phyloP scores from a whole-genome alignment of 1,284 basidiomycete species.

The Papiliotrema flavescens region DNA sequence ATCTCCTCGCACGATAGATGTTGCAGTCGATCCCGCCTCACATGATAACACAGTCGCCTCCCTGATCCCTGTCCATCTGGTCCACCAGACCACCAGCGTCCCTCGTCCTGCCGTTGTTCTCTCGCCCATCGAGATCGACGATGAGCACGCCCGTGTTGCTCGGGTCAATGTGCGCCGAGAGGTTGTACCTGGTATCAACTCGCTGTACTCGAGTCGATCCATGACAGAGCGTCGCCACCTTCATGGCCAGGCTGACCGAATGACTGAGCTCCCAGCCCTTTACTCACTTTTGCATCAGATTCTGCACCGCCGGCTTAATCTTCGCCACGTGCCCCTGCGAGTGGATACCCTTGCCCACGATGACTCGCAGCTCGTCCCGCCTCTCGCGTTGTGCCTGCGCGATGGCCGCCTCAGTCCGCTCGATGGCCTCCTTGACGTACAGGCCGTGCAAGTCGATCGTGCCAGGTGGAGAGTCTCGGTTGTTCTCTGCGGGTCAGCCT shows the following conservation, averaged over 20 bases:
- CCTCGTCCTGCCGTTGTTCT: slow-evolving; percentile 50
- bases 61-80: slow-evolving; percentile 56
- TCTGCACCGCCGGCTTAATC: slow-evolving; percentile 88
- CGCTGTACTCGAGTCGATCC: too few relatives aligned
- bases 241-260: too few relatives aligned
- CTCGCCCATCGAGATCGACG: slow-evolving; percentile 63
- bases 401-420: slow-evolving; percentile 65
- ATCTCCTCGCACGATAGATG: too few relatives aligned
- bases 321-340: slow-evolving; percentile 75
- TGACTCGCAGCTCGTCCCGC: slow-evolving; percentile 69
- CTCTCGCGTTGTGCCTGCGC: slow-evolving; percentile 64
- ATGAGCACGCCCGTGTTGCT: slow-evolving; percentile 81
- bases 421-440: slow-evolving; percentile 88
- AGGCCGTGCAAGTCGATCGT: slow-evolving; percentile 88
- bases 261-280: too few relatives aligned
- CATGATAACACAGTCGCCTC: slow-evolving; percentile 68
- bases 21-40: slow-evolving; percentile 38
- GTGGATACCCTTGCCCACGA: slow-evolving; percentile 90
- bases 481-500: slow-evolving; percentile 62
- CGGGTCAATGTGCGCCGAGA: slow-evolving; percentile 74
- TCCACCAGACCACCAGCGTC: slow-evolving; percentile 55
- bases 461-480: slow-evolving; percentile 65
- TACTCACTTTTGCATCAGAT: slow-evolving; percentile 69
- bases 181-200: slow-evolving; percentile 57
- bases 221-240: too few relatives aligned